Evolutionary conservation across 495 filamentous ascomycete species (phyloP).

Genomic region (Xylaria acuta): DNA sequence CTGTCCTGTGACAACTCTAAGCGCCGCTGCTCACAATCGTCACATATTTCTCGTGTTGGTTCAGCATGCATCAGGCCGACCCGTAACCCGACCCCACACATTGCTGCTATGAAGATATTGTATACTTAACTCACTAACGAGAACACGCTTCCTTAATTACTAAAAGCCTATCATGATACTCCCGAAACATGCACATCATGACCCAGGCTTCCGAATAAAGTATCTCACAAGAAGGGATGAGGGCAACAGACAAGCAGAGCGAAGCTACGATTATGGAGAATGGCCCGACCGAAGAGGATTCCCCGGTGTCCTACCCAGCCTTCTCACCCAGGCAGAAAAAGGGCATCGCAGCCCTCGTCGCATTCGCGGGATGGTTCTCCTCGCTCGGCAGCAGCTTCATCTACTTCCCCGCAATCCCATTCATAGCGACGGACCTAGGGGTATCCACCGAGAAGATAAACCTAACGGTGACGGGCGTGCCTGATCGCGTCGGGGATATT

Average conservation of each 20-base stretch:
- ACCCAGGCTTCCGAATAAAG: background rate
- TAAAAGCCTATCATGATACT: no score
- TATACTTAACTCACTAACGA: no score
- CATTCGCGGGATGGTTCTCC: conserved; percentile 35
- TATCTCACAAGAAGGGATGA: background rate
- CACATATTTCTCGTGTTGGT: background rate
- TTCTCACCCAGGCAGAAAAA: background rate
- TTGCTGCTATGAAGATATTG: background rate
- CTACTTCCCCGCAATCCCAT: conserved; percentile 1
- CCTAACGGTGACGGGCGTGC: conserved; percentile 25
- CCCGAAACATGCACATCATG: background rate
- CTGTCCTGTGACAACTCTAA: background rate
- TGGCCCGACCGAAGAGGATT: background rate
- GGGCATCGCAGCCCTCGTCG: conserved; percentile 38
- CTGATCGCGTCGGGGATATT: background rate
- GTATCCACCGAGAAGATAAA: conserved; percentile 52
- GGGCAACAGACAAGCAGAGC: background rate
- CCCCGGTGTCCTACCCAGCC: background rate
- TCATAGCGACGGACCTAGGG: conserved; percentile 39
- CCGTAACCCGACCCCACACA: background rate
- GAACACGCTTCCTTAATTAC: no score
- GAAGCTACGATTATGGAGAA: background rate
- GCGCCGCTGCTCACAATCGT: background rate
- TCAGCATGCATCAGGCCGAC: background rate
- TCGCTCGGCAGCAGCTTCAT: background rate